Evolutionary conservation across 352 stramenopile species (phyloP), one percentile per base, ranked within the genome.

Genomic region (Globisporangium radiosum): DNA sequence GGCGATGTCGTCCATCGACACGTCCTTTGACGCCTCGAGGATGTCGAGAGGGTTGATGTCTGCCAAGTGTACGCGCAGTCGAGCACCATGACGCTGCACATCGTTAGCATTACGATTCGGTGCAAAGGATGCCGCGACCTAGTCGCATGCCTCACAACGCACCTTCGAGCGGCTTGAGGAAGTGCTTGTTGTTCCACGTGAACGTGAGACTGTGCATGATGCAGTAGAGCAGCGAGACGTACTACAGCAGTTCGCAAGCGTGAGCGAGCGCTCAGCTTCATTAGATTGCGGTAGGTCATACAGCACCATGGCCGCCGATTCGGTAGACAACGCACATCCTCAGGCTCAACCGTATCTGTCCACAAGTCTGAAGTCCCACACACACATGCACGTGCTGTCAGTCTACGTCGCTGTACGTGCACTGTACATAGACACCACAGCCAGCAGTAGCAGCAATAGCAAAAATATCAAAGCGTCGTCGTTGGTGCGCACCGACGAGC

Each of bases 171-270:
- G 70, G 57, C 62, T 81, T 84, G n/a, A 88, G 62, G 6, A 75
- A 37, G 55, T 85, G 63, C 25, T 60, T 57, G n/a, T 73, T 65
- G 7, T 85, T 75, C 52, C 65, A 73, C 13, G 65, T 55, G 44
- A 78, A 87, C 1, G 78, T 90, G 45, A 90, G 60, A 54, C 73
- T 81, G 57, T 88, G 76, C 61, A 78, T 82, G 64, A 88, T 90
- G 59, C 78, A 90, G 66, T 85, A 90, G 4, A 90, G 65, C 57
- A 90, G 51, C 54, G 81, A 85, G n/a, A 90, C 80, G 48, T 90
- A 90, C 81, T 90, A 36, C 37, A 52, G 5, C 56, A 51, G 14
- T 37, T 17, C 49, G 42, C 1, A 25, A 51, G 8, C 10, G 8
- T 59, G 14, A 25, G 11, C 47, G 10, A 44, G 9, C 60, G n/a